phyloP scores from a whole-genome alignment of 306 rosid genomes.

The Ochetophila trinervis region DNA sequence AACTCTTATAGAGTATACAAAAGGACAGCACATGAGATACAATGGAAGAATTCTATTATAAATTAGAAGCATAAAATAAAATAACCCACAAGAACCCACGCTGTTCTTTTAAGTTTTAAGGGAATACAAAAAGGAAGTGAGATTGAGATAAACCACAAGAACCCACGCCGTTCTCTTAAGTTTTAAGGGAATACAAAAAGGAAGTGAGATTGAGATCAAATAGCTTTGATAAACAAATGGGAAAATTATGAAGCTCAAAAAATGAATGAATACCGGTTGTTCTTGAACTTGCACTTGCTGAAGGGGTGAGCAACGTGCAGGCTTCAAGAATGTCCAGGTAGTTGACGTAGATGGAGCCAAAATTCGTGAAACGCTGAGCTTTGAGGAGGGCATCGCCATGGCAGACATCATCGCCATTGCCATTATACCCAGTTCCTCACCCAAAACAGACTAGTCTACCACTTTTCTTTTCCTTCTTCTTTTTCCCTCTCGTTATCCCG shows the following conservation, averaged over 20 bases:
- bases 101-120: too few relatives aligned
- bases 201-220: background rate
- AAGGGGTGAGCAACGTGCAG: constrained; percentile 37
- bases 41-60: too few relatives aligned
- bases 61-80: too few relatives aligned
- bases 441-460: background rate
- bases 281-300: constrained; percentile 34
- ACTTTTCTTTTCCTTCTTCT: too few relatives aligned
- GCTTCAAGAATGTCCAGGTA: constrained; percentile 29
- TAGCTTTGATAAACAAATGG: background rate
- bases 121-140: too few relatives aligned
- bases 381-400: constrained; percentile 10
- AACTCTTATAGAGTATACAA: too few relatives aligned
- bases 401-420: constrained; percentile 37
- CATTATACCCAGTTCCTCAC: constrained; percentile 25
- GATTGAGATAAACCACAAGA: too few relatives aligned
- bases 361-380: constrained; percentile 3
- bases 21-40: too few relatives aligned
- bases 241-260: background rate
- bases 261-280: constrained; percentile 27
- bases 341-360: constrained; percentile 7
- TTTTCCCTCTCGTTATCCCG: constrained; percentile 21
- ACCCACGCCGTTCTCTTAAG: too few relatives aligned
- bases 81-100: too few relatives aligned
- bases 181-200: too few relatives aligned